These are phyloP conservation scores for Kwoniella heveanensis DNA, from an alignment of 768 basidiomycete genomes.

Conservation along the genomic window DNA sequence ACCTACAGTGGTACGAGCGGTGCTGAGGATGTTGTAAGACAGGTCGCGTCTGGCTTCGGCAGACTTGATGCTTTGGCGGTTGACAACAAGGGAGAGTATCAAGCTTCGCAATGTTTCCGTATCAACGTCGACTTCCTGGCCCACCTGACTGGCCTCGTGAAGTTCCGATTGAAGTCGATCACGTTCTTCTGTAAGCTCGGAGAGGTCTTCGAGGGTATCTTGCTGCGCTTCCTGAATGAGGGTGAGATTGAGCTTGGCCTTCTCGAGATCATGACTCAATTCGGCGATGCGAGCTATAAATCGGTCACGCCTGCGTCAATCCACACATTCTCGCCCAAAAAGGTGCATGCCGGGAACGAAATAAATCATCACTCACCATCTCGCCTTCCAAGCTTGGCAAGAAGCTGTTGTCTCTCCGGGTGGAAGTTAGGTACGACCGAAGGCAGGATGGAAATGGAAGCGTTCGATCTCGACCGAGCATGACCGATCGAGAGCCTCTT, in stretches of 20 bases:
- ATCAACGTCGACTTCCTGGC: slow-evolving; percentile 1
- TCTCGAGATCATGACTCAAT: slow-evolving; percentile 13
- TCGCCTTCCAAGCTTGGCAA: slow-evolving; percentile 16
- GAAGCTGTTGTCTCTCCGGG: slow-evolving; percentile 17
- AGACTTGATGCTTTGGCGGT: slow-evolving; percentile 4
- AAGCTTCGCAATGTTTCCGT: slow-evolving; percentile 3
- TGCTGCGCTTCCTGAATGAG: slow-evolving; percentile 24
- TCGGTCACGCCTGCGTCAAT: background rate
- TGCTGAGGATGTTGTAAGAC: slow-evolving; percentile 3
- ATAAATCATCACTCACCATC: slow-evolving; percentile 23
- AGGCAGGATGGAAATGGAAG: background rate
- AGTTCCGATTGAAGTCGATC: slow-evolving; percentile 12
- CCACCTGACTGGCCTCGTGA: background rate
- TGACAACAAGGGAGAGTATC: slow-evolving; percentile 12
- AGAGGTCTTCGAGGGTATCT: slow-evolving; percentile 19
- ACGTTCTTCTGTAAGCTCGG: slow-evolving; percentile 10
- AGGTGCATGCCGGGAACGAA: too few relatives aligned
- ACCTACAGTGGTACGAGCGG: background rate
- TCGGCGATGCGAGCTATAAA: slow-evolving; percentile 21
- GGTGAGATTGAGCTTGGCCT: slow-evolving; percentile 10
- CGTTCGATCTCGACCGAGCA: slow-evolving; percentile 18
- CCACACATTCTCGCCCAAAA: too few relatives aligned
- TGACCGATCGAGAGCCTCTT: slow-evolving; percentile 20
- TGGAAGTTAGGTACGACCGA: slow-evolving; percentile 14
- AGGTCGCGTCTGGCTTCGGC: slow-evolving; percentile 6